Percentiles rank a stretch among this genome's conserved stretches.
Conservation (phyloP, 1,284 basidiomycete species). For the Papiliotrema fonsecae region DNA sequence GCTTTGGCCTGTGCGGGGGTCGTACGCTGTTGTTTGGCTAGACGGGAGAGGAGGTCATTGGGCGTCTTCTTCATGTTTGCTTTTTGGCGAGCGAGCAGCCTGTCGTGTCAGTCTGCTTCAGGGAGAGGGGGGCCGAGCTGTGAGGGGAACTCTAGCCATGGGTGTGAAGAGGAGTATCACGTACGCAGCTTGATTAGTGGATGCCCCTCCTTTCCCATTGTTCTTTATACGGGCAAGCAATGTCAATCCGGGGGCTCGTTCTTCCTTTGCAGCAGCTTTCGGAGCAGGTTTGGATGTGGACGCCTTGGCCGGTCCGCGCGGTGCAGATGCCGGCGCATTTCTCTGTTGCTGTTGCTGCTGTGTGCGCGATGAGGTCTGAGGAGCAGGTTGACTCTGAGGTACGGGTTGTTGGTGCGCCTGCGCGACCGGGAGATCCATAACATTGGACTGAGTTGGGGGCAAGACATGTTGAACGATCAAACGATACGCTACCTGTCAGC, state of each 20-base stretch:
- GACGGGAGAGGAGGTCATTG: slow-evolving; percentile 28
- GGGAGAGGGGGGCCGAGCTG: too few species aligned
- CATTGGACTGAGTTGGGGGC: slow-evolving; percentile 20
- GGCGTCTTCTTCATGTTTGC: slow-evolving; percentile 26
- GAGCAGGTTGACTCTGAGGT: slow-evolving; percentile 7
- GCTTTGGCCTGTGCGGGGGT: slow-evolving; percentile 10
- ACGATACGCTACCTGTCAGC: slow-evolving; percentile 20
- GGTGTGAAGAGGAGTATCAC: slow-evolving; percentile 5
- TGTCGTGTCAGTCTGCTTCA: slow-evolving; percentile 18
- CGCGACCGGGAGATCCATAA: too few species aligned
- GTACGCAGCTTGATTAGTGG: slow-evolving; percentile 32
- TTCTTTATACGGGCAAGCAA: slow-evolving; percentile 30
- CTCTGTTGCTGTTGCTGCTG: not conserved
- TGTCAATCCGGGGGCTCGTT: slow-evolving; percentile 31
- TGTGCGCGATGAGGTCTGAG: not conserved
- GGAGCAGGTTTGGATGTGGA: not conserved
- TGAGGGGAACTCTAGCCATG: too few species aligned
- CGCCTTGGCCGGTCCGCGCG: too few species aligned
- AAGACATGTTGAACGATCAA: slow-evolving; percentile 40
- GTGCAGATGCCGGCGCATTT: too few species aligned
- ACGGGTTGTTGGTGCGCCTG: slow-evolving; percentile 7
- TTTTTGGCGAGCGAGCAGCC: slow-evolving; percentile 35
- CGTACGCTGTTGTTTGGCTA: slow-evolving; percentile 17
- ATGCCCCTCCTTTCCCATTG: slow-evolving; percentile 14
- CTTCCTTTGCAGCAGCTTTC: not conserved